A percentile compares a stretch with the other conserved stretches of the same genome.
Evolutionary conservation across 1,139 yeast genomes (phyloP).

Genomic region (Eremothecium sinecaudum): DNA sequence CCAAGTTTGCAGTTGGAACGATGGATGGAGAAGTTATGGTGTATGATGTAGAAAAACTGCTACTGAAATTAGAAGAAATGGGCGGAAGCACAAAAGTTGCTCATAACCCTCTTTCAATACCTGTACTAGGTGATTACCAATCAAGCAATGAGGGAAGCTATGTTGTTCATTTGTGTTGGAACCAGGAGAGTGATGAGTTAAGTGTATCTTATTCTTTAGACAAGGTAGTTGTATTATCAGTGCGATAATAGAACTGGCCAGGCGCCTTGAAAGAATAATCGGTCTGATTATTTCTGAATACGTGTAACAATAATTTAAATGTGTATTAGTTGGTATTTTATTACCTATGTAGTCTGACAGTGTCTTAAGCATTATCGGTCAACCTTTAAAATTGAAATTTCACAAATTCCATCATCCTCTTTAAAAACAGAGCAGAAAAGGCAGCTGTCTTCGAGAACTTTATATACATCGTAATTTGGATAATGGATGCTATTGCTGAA

Average conservation of each 20-base stretch:
- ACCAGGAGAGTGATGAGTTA: conserved; percentile 11
- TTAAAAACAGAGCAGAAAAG: too few relatives aligned
- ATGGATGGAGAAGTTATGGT: conserved; percentile 41
- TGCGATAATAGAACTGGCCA: conserved; percentile 2
- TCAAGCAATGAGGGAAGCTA: conserved; percentile 12
- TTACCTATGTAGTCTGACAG: too few relatives aligned
- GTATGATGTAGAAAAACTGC: conserved; percentile 14
- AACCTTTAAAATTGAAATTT: too few relatives aligned
- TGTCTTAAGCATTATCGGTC: too few relatives aligned
- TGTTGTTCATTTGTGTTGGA: conserved; percentile 21
- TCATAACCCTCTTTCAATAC: conserved; percentile 9
- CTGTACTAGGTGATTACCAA: conserved; percentile 14
- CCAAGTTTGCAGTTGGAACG: conserved; percentile 52
- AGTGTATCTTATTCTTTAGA: conserved; percentile 17
- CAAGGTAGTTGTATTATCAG: conserved; percentile 7
- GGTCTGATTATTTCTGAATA: too few relatives aligned
- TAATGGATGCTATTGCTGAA: conserved; percentile 71
- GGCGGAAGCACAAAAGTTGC: neutral
- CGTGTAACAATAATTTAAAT: too few relatives aligned
- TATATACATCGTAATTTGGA: neutral
- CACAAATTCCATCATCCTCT: too few relatives aligned
- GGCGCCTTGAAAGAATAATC: too few relatives aligned
- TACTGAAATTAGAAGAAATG: conserved; percentile 6
- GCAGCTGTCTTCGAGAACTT: too few relatives aligned
- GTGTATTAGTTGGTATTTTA: too few relatives aligned